Conservation (phyloP, 139 green algal species). For the Micromonas commoda region DNA sequence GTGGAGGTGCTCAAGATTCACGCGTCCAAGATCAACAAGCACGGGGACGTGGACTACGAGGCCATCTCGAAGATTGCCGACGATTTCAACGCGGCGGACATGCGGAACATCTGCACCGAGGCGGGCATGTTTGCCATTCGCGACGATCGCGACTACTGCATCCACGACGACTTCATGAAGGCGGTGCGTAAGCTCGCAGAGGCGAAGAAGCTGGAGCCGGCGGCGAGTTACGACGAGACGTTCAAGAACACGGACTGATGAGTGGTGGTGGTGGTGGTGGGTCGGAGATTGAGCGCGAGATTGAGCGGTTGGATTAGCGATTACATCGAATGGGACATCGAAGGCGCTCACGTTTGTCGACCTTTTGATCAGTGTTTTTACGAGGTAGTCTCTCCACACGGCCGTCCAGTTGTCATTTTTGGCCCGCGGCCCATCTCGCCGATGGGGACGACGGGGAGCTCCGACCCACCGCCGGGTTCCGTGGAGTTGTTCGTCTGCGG, state of each 20-base stretch:
- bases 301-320: no score
- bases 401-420: no score
- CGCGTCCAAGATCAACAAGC: slow-evolving; percentile 82
- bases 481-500: slow-evolving; percentile 57
- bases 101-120: slow-evolving; percentile 99
- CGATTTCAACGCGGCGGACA: slow-evolving; percentile 95
- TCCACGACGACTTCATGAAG: slow-evolving; percentile 99
- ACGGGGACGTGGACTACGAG: slow-evolving; percentile 99
- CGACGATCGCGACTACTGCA: slow-evolving; percentile 90
- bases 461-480: no score
- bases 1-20: slow-evolving; percentile 99
- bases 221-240: slow-evolving; percentile 34
- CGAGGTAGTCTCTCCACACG: no score
- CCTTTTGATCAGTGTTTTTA: no score
- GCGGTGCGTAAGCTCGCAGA: slow-evolving; percentile 93
- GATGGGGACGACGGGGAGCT: no score
- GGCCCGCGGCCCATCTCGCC: no score
- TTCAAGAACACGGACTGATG: slow-evolving; percentile 19
- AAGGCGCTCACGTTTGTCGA: no score
- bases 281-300: no score
- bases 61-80: slow-evolving; percentile 92
- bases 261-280: no score
- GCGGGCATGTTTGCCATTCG: slow-evolving; percentile 97
- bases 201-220: slow-evolving; percentile 94
- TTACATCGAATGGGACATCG: no score